A percentile compares a stretch with the other conserved stretches of the same genome.
These are phyloP conservation scores for Fusarium cyanostomum DNA, from an alignment of 2,329 filamentous ascomycete genomes.

Conservation along the genomic window DNA sequence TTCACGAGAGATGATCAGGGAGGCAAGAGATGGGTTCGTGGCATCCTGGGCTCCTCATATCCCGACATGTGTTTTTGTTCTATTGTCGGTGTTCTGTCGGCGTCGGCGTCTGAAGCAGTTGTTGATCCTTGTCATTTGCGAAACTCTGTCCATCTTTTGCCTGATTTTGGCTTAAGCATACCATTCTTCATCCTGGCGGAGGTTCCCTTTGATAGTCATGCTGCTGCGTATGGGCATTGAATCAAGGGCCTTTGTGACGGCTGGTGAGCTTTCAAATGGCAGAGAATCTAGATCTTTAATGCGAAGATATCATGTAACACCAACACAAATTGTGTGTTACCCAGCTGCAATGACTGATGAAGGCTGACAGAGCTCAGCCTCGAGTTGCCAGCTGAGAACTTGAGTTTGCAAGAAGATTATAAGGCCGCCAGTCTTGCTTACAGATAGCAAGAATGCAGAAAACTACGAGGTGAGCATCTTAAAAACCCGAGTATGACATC, in stretches of 20 bases:
- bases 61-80: conserved; percentile 32
- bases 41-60: conserved; percentile 22
- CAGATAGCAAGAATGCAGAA: not conserved
- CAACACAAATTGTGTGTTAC: not conserved
- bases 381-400: not conserved
- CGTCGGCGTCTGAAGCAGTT: conserved; percentile 47
- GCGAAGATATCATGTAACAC: conserved; percentile 34
- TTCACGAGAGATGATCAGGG: conserved; percentile 13
- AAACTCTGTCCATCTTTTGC: conserved; percentile 29
- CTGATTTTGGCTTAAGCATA: conserved; percentile 22
- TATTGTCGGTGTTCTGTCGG: conserved; percentile 44
- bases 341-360: not conserved
- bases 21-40: conserved; percentile 30
- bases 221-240: not conserved
- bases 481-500: conserved; percentile 4
- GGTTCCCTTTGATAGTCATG: conserved; percentile 1
- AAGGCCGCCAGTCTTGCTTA: not conserved
- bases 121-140: conserved; percentile 38
- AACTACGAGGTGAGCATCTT: not conserved
- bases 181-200: not conserved
- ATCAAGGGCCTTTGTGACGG: conserved; percentile 1
- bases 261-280: conserved; percentile 21
- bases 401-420: not conserved
- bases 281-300: conserved; percentile 44
- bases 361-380: not conserved